Percentiles rank a stretch among this genome's conserved stretches.
Conservation (phyloP, 768 basidiomycete species). For the Tubosaeta brunneosetosa region DNA sequence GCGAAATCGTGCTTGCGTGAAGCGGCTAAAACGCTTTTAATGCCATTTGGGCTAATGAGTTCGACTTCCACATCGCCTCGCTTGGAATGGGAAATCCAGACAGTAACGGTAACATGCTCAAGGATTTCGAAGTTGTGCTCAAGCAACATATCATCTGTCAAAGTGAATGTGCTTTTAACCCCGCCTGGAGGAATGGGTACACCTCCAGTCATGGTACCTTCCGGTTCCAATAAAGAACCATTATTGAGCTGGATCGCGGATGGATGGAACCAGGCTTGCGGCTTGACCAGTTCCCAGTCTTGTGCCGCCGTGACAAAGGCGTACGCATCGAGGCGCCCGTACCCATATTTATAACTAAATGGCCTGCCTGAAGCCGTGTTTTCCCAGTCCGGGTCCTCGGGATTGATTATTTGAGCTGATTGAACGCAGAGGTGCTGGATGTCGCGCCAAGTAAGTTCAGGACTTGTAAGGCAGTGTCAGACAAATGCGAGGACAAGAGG, state of each 20-base stretch:
- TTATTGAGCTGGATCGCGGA: slow-evolving; percentile 62
- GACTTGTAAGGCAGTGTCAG: slow-evolving; percentile 41
- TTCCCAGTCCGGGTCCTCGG: slow-evolving; percentile 94
- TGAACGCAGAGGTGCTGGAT: slow-evolving; percentile 85
- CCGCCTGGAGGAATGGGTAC: slow-evolving; percentile 62
- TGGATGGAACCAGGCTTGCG: slow-evolving; percentile 86
- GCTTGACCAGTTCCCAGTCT: slow-evolving; percentile 84
- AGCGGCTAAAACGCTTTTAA: slow-evolving; percentile 80
- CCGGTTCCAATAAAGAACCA: slow-evolving; percentile 46
- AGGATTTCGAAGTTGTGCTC: slow-evolving; percentile 79
- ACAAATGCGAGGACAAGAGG: slow-evolving; percentile 1
- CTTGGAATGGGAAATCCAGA: slow-evolving; percentile 85
- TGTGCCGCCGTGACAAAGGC: slow-evolving; percentile 76
- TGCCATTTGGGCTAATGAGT: slow-evolving; percentile 76
- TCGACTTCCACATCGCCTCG: slow-evolving; percentile 95
- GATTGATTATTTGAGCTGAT: slow-evolving; percentile 73
- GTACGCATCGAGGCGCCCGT: slow-evolving; percentile 82
- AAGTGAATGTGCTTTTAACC: slow-evolving; percentile 54
- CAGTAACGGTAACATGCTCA: slow-evolving; percentile 89
- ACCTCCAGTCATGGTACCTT: slow-evolving; percentile 56
- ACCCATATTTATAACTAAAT: slow-evolving; percentile 94
- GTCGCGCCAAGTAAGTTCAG: slow-evolving; percentile 96
- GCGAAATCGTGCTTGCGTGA: slow-evolving; percentile 62
- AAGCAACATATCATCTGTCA: slow-evolving; percentile 63
- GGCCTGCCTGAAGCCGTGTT: slow-evolving; percentile 47